A percentile compares a stretch with the other conserved stretches of the same genome.
Evolutionary conservation across 176 grass and related monocot species (phyloP).

Genomic region (Thinopyrum elongatum): DNA sequence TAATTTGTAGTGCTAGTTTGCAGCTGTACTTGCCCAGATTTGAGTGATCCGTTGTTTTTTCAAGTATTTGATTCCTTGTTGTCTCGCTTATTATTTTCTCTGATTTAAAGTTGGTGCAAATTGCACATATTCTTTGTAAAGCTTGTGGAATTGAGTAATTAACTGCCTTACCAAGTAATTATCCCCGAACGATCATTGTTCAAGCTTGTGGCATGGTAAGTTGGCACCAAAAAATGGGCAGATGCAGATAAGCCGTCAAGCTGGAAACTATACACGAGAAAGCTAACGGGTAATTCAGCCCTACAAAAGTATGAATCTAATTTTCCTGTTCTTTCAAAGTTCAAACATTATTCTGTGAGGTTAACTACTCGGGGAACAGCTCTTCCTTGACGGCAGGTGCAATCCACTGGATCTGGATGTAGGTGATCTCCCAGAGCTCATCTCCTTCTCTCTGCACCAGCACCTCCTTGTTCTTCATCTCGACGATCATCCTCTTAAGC

Average conservation of each 20-base stretch:
- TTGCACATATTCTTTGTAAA: background rate
- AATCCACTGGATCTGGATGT: conserved; percentile 95
- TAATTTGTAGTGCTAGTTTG: background rate
- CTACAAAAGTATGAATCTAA: background rate
- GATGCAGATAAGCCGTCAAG: background rate
- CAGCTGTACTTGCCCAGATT: background rate
- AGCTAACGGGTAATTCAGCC: conserved; percentile 7
- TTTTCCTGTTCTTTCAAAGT: background rate
- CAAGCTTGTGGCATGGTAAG: background rate
- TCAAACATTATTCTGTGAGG: background rate
- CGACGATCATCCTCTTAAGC: conserved; percentile 80
- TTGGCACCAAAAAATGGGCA: background rate
- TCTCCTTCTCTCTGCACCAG: conserved; percentile 62
- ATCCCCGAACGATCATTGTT: background rate
- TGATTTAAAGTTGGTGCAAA: background rate
- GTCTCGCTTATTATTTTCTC: background rate
- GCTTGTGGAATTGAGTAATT: background rate
- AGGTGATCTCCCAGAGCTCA: conserved; percentile 85
- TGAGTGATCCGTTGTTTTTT: background rate
- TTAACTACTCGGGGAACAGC: conserved; percentile 53
- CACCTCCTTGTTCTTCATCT: conserved; percentile 88
- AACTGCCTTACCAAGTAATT: background rate
- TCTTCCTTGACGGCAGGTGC: conserved; percentile 80
- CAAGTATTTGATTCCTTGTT: background rate
- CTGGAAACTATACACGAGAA: background rate